phyloP scores from a whole-genome alignment of 2,329 filamentous ascomycete genomes.

The Trichothecium roseum region DNA sequence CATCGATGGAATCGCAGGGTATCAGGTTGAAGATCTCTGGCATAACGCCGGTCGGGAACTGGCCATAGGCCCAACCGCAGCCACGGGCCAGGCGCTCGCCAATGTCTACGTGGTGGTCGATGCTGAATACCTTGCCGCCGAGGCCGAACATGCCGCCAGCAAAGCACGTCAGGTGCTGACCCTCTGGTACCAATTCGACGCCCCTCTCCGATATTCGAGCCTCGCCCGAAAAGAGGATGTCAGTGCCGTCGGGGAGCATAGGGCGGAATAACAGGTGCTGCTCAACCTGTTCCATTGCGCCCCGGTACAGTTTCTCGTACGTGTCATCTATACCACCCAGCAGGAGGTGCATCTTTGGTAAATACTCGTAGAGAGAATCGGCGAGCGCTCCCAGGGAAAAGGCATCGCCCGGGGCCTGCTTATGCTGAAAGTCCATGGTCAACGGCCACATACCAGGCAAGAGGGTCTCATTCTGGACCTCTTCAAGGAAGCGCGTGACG shows the following conservation, averaged over 20 bases:
- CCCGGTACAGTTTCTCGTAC: slow-evolving; percentile 55
- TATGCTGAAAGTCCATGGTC: slow-evolving; percentile 52
- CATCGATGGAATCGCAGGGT: slow-evolving; percentile 19
- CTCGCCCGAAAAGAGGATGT: slow-evolving; percentile 52
- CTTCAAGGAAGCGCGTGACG: slow-evolving; percentile 56
- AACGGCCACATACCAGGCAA: slow-evolving; percentile 68
- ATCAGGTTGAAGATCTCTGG: slow-evolving; percentile 37
- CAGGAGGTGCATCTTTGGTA: slow-evolving; percentile 53
- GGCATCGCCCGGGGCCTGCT: no score
- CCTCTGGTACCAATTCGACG: no score
- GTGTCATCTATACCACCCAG: slow-evolving; percentile 48
- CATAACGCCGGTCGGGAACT: slow-evolving; percentile 43
- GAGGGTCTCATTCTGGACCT: slow-evolving; percentile 54
- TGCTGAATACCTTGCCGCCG: slow-evolving; percentile 44
- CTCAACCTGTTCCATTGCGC: slow-evolving; percentile 35
- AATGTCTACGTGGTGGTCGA: slow-evolving; percentile 31
- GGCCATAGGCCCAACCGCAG: slow-evolving; percentile 47
- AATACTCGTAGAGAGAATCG: slow-evolving; percentile 50
- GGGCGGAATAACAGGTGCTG: slow-evolving; percentile 57
- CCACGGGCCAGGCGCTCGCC: slow-evolving; percentile 39
- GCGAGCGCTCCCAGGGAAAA: slow-evolving; percentile 41
- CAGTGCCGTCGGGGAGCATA: slow-evolving; percentile 47
- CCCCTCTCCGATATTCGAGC: slow-evolving; percentile 15
- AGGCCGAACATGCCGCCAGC: slow-evolving; percentile 56
- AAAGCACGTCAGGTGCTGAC: slow-evolving; percentile 52